Evolutionary conservation across 208 protist species (phyloP), one percentile per base, ranked within the genome.

Genomic region (Acanthamoeba royreba): DNA sequence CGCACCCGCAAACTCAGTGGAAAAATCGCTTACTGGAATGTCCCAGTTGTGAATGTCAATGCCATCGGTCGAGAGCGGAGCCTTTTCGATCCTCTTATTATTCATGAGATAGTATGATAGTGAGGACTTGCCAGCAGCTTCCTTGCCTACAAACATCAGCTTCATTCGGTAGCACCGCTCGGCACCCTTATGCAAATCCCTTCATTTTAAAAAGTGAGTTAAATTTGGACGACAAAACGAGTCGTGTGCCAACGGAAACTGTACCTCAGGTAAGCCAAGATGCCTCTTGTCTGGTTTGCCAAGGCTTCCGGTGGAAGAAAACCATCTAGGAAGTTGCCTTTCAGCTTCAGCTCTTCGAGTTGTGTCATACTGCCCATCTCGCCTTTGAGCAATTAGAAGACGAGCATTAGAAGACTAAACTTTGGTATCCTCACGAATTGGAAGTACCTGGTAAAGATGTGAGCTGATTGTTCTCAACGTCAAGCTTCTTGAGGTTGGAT

Each of bases 141-240:
- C 89, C 47, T 83, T 47, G 35, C 89, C 89, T 43, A 93, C 89
- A n/a, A 93, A 81, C 89, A 93, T 93, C 22, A 93, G 89, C 63
- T 93, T 93, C 89, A 93, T 93, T 19, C 89, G 45, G 35, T 90
- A 90, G 83, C 83, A 90, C 5, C 83, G 45, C 35, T 90, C 83
- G 53, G 83, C 83, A 69, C 83, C 83, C 53, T 90, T 90, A 33
- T 69, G 52, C 38, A 90, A 28, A 66, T 90, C 83, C 53, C 77
- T 87, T n/a, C n/a, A n/a, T n/a, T n/a, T n/a, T n/a, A n/a, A n/a
- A n/a, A n/a, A n/a, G n/a, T n/a, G n/a, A n/a, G n/a, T n/a, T n/a
- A n/a, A n/a, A n/a, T n/a, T n/a, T n/a, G n/a, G n/a, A n/a, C n/a
- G n/a, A n/a, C n/a, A n/a, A n/a, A 55, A 55, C 19, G 49, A 55